Evolutionary conservation across 257 asterid species (phyloP).

Genomic region (Gentiana macrophylla): DNA sequence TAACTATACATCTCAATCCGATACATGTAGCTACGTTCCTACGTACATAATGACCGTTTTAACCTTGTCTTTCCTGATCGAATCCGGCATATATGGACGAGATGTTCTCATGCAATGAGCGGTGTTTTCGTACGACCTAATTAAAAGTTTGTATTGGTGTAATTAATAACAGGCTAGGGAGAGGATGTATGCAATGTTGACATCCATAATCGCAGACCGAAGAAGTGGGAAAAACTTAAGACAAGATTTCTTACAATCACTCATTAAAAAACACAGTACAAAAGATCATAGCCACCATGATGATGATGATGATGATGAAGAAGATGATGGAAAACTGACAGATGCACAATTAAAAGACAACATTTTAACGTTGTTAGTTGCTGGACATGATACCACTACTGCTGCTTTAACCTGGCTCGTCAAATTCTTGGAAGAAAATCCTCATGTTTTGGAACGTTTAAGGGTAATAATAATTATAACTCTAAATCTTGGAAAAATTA

Average conservation of each 20-base stretch:
- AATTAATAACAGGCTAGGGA: conserved; percentile 54
- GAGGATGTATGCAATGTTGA: conserved; percentile 68
- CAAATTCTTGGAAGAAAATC: conserved; percentile 69
- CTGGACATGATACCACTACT: conserved; percentile 89
- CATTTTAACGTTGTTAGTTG: conserved; percentile 63
- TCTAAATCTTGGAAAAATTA: not conserved
- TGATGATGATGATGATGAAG: conserved; percentile 24
- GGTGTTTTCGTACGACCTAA: no score
- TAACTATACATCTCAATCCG: no score
- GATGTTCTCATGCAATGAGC: no score
- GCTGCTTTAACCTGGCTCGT: conserved; percentile 78
- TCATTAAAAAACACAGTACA: conserved; percentile 45
- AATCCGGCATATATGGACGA: no score
- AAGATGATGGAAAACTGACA: conserved; percentile 64
- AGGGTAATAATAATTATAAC: conserved; percentile 31
- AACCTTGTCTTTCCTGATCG: no score
- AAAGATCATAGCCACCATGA: conserved; percentile 40
- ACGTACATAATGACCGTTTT: no score
- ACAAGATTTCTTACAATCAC: conserved; percentile 68
- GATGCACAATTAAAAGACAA: conserved; percentile 78
- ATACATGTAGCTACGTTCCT: no score
- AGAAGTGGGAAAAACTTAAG: conserved; percentile 42
- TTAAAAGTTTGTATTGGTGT: not conserved
- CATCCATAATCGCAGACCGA: conserved; percentile 45
- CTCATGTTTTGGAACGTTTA: conserved; percentile 47